Base-by-base conservation (phyloP, 495 filamentous ascomycete species). In the Pseudomonodictys pantanalensis region DNA sequence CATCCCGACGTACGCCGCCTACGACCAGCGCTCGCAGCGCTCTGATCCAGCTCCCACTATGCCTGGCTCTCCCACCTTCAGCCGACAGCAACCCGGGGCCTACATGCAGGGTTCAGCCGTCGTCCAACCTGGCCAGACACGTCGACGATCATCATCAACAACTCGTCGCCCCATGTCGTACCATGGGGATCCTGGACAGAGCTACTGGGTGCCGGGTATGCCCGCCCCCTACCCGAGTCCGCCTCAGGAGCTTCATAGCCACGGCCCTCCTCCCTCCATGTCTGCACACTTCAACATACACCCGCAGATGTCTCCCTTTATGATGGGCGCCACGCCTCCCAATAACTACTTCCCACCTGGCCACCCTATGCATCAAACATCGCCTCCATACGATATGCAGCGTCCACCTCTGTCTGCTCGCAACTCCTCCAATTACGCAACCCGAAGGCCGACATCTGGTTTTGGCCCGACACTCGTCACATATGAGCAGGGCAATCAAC, bases 91-190 rank as follows among this genome's bases (percentile, higher is more conserved):
- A n/a, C 48, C 29, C n/a, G 12, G 49, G 20, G 17, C 41, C 12
- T 61, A 67, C 52, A 29, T 12, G n/a, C 49, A 64, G 9, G 56
- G 50, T 17, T 52, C 54, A 3, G 51, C 56, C 11, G 29, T 67
- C 17, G 44, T 64, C 2, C 60, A 67, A 43, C 65, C 65, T 22
- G 50, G 49, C n/a, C 42, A 42, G 29, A 58, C 48, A 11, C 38
- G 32, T 18, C 55, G 60, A 12, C 65, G 65, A 0, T 57, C 60
- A 2, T 67, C 56, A n/a, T 67, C 65, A 17, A 53, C 60, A 8
- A 17, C 55, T 7, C 41, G 54, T 15, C 59, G 64, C 1, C 64
- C 65, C 7, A 24, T 67, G 45, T 64, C 55, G 29, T 67, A 64
- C 25, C 60, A 64, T 38, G 49, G 39, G 3, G 58, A 51, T 10